Percentiles rank a stretch among this genome's conserved stretches.
Evolutionary conservation across 441 rosid species (phyloP).

Genomic region (Daphne laureola): DNA sequence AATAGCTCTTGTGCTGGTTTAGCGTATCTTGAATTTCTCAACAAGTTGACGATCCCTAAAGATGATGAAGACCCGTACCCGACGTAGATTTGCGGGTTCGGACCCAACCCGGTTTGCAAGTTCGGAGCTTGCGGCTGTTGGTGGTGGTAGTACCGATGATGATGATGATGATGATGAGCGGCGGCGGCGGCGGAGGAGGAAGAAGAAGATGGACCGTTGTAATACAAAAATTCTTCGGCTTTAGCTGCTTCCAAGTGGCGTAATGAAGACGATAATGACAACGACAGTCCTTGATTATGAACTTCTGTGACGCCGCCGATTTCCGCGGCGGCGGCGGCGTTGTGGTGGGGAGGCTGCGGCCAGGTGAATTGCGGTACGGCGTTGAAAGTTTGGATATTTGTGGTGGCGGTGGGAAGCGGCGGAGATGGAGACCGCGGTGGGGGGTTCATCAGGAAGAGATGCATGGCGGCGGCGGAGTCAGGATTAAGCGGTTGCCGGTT

Average conservation of each 20-base stretch:
- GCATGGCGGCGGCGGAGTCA: constrained; percentile 84
- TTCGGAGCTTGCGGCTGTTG: constrained; percentile 26
- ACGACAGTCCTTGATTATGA: constrained; percentile 87
- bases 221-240: constrained; percentile 60
- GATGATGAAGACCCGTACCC: constrained; percentile 51
- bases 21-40: constrained; percentile 65
- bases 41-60: constrained; percentile 41
- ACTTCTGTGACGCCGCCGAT: constrained; percentile 59
- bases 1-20: constrained; percentile 73
- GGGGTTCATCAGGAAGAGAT: constrained; percentile 77
- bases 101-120: constrained; percentile 28
- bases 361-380: constrained; percentile 56
- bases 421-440: constrained; percentile 62
- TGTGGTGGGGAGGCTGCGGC: constrained; percentile 43
- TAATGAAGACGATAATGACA: constrained; percentile 69
- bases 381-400: constrained; percentile 38
- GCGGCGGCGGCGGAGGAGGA: constrained; percentile 14
- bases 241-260: constrained; percentile 77
- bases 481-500: constrained; percentile 35
- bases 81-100: constrained; percentile 30
- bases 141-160: too few species aligned
- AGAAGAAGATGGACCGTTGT: constrained; percentile 30
- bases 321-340: constrained; percentile 30
- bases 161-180: constrained; percentile 30
- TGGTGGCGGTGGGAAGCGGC: constrained; percentile 52